Conservation (phyloP, 2,329 filamentous ascomycete species). For the Hypoxylon sp. region DNA sequence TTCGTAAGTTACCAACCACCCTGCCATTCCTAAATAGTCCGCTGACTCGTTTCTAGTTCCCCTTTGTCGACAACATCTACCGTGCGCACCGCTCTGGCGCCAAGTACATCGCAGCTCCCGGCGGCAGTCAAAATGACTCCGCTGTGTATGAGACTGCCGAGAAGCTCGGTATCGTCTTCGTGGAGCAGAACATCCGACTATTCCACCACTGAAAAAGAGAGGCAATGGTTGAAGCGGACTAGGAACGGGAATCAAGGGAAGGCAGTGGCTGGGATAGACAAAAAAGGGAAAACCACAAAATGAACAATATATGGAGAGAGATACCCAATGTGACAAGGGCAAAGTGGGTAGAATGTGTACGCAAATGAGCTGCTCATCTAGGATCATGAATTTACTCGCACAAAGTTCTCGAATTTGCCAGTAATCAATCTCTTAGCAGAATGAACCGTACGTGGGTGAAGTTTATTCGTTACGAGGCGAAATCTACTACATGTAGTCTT, state of each 20-base stretch:
- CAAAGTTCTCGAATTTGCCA: conserved; percentile 2
- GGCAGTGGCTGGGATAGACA: conserved; percentile 25
- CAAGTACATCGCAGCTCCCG: conserved; percentile 96
- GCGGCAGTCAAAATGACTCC: conserved; percentile 87
- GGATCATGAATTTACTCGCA: conserved; percentile 12
- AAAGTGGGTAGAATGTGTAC: conserved; percentile 16
- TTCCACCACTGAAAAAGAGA: conserved; percentile 85
- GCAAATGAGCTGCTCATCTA: conserved; percentile 2
- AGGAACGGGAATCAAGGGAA: conserved; percentile 7
- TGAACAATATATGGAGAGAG: conserved; percentile 21
- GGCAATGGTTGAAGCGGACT: neutral
- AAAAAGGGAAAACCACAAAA: conserved; percentile 25
- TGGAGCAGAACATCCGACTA: conserved; percentile 92
- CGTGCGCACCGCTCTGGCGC: conserved; percentile 87
- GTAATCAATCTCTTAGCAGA: conserved; percentile 5
- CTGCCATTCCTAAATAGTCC: conserved; percentile 13
- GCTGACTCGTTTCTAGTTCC: conserved; percentile 75
- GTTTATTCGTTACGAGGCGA: neutral
- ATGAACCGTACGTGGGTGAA: neutral
- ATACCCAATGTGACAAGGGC: conserved; percentile 31
- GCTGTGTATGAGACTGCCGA: conserved; percentile 90
- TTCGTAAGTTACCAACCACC: conserved; percentile 74
- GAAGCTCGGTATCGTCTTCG: conserved; percentile 91
- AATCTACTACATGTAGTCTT: conserved; percentile 2
- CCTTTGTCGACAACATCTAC: conserved; percentile 98